Evolutionary conservation across 192 early-diverging fungal species (phyloP), one percentile per base, ranked within the genome.

Genomic region (Mortierella hygrophila): DNA sequence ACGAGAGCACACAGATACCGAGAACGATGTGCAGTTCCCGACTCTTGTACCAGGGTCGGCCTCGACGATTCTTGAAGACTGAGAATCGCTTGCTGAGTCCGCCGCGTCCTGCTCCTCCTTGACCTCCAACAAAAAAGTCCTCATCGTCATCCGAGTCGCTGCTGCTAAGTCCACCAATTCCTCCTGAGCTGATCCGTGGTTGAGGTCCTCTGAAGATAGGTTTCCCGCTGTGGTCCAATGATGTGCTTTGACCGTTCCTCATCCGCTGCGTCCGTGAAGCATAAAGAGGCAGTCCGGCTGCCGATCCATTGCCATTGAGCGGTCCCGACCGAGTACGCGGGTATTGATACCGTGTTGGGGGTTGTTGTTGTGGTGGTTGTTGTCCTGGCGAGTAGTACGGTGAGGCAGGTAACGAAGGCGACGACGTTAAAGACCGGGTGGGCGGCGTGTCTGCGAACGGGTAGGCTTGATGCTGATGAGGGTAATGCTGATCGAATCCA

Each of bases 1-100:
- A 85, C 10, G 93, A 88, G 57, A 94, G 68, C 10, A 84, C 20
- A 35, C 78, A 77, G 29, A 85, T 76, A 0, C 26, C 35, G 2
- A 26, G 40, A 0, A 85, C 74, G 44, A 85, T 85, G n/a, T 77
- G 74, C 16, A 77, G 16, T n/a, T 85, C 78, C 35, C 83, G 74
- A 60, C 70, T 80, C 54, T 63, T 18, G 47, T 85, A 85, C 83
- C 83, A 85, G 29, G 77, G 72, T 40, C 74, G 21, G 6, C 78
- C 75, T 37, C 78, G 83, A 5, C 83, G 83, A 60, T 75, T 80
- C 75, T 78, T 71, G 47, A 80, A 85, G 16, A 74, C 72, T 35
- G 78, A 75, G 26, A 85, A 72, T 1, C 70, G 74, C 32, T 85
- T 79, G 69, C 55, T 70, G 46, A 80, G 76, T 32, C 72, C 54